phyloP scores from a whole-genome alignment of 192 early-diverging fungal species.

The Coemansia pectinata region DNA sequence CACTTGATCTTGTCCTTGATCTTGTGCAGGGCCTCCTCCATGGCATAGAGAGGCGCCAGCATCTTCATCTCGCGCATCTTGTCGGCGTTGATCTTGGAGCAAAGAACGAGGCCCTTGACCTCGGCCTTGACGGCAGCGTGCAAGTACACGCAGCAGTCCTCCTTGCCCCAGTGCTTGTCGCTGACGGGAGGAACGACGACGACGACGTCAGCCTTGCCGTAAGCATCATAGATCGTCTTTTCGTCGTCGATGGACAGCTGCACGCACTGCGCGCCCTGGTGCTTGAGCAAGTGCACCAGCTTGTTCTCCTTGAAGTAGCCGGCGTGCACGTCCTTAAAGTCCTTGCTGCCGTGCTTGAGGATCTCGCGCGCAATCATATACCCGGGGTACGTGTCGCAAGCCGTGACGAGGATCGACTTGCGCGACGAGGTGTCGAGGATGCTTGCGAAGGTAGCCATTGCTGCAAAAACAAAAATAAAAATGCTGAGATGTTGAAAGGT shows the following conservation, averaged over 20 bases:
- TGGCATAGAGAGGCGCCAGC: constrained; percentile 33
- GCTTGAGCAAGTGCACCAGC: constrained; percentile 37
- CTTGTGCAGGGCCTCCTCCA: constrained; percentile 37
- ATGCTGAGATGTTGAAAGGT: background rate
- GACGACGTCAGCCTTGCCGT: constrained; percentile 43
- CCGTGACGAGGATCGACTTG: constrained; percentile 40
- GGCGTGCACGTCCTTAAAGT: constrained; percentile 27
- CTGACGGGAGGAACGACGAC: constrained; percentile 43
- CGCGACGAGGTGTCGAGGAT: constrained; percentile 23
- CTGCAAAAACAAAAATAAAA: background rate
- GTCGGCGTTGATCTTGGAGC: constrained; percentile 42
- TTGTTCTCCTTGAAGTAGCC: constrained; percentile 34
- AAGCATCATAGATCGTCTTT: constrained; percentile 29
- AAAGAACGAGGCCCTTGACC: constrained; percentile 43
- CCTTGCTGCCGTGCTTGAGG: constrained; percentile 30
- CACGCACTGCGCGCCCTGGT: constrained; percentile 29
- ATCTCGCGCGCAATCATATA: constrained; percentile 29
- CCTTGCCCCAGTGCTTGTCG: constrained; percentile 34
- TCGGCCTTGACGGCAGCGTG: constrained; percentile 36
- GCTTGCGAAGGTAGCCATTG: constrained; percentile 37
- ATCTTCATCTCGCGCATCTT: constrained; percentile 23
- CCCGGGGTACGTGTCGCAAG: constrained; percentile 45
- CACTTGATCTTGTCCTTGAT: constrained; percentile 35
- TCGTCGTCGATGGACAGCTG: constrained; percentile 24
- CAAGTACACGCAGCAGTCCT: constrained; percentile 24